Conservation (phyloP, 495 filamentous ascomycete species). For the Sporormia fimetaria region DNA sequence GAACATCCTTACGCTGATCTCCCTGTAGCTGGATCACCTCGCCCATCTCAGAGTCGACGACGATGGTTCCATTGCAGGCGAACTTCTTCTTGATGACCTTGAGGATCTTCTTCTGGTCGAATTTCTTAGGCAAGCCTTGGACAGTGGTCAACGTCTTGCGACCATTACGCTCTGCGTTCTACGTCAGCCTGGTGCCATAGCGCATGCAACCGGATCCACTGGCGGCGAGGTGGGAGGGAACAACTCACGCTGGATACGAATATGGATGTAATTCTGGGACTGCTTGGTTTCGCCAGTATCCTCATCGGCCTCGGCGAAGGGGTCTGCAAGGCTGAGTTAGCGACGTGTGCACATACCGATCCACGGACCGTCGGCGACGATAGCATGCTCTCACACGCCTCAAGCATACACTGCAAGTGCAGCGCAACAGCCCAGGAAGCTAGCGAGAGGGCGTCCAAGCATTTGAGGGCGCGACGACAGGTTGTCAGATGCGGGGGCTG, state of each 20-base stretch:
- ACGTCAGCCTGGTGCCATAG: conserved; percentile 18
- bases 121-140: conserved; percentile 94
- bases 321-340: conserved; percentile 51
- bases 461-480: conserved; percentile 12
- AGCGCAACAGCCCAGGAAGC: not conserved
- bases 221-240: conserved; percentile 5
- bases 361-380: not conserved
- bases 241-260: conserved; percentile 94
- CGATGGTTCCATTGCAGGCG: conserved; percentile 99
- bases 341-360: not conserved
- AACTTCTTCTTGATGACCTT: conserved; percentile 99
- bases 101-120: conserved; percentile 98
- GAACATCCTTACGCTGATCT: conserved; percentile 96
- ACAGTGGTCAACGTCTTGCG: conserved; percentile 99
- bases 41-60: conserved; percentile 92
- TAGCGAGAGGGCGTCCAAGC: not conserved
- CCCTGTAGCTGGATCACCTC: conserved; percentile 99
- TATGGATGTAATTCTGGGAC: conserved; percentile 98
- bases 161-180: conserved; percentile 87
- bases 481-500: conserved; percentile 26
- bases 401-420: not conserved
- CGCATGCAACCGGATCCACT: too few relatives aligned
- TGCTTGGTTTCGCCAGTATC: conserved; percentile 85
- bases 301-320: conserved; percentile 99
- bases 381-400: not conserved